Conservation (phyloP, 1,139 yeast species). For the Suhomyces atakaporum region DNA sequence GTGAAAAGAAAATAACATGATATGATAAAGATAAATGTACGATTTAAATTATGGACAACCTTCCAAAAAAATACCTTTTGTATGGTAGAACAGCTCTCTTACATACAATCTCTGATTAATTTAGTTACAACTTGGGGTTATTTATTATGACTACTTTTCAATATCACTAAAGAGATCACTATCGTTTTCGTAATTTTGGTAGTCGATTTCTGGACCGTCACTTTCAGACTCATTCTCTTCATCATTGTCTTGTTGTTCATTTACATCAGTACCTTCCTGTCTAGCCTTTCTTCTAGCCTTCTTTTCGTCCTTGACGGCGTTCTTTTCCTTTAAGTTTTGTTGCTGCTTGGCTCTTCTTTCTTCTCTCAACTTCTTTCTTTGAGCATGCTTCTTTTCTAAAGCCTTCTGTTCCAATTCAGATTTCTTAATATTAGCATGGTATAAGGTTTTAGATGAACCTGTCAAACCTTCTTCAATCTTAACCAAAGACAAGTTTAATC, state of each 20-base stretch:
- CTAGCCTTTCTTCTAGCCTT: conserved; percentile 70
- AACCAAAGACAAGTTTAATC: conserved; percentile 71
- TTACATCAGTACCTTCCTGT: conserved; percentile 37
- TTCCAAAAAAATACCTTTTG: too few relatives aligned
- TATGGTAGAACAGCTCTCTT: too few relatives aligned
- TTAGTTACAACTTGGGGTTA: not conserved
- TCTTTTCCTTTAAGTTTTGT: conserved; percentile 75
- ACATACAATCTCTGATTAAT: not conserved
- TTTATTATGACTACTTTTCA: conserved; percentile 3
- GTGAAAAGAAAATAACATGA: too few relatives aligned
- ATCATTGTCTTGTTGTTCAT: conserved; percentile 15
- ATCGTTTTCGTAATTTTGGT: conserved; percentile 51
- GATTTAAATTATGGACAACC: too few relatives aligned
- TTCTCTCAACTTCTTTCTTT: conserved; percentile 61
- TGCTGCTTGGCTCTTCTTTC: conserved; percentile 78
- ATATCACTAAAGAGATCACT: conserved; percentile 50
- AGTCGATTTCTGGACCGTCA: conserved; percentile 39
- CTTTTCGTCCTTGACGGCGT: conserved; percentile 70
- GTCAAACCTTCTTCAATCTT: conserved; percentile 91
- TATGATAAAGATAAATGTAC: too few relatives aligned
- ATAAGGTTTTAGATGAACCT: conserved; percentile 75
- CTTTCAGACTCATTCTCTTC: conserved; percentile 25
- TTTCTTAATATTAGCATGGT: conserved; percentile 72
- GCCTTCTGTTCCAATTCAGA: conserved; percentile 57
- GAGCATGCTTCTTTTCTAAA: conserved; percentile 69